A percentile compares a stretch with the other conserved stretches of the same genome.
These are phyloP conservation scores for Aspergillus jensenii DNA, from an alignment of 2,329 filamentous ascomycete species.

Conservation along the genomic window DNA sequence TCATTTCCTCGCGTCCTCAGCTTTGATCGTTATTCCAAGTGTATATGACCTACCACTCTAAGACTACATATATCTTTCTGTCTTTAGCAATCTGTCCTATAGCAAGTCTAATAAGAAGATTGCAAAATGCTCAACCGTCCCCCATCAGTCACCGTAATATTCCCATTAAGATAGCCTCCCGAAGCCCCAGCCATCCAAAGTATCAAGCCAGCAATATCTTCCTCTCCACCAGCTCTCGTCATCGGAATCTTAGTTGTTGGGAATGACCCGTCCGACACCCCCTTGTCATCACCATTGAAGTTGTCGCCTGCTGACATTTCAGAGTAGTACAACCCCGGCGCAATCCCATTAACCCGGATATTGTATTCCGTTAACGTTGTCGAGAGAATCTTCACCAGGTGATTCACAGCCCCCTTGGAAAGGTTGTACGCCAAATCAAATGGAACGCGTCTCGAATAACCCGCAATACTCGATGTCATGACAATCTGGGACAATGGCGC, in stretches of 20 bases:
- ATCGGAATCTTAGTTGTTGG: conserved; percentile 53
- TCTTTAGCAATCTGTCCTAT: neutral
- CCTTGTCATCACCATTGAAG: conserved; percentile 45
- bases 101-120: conserved; percentile 48
- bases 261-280: conserved; percentile 40
- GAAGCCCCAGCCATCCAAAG: conserved; percentile 65
- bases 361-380: conserved; percentile 41
- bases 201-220: conserved; percentile 65
- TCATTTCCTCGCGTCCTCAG: conserved; percentile 2
- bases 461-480: conserved; percentile 47
- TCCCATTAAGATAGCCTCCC: conserved; percentile 66
- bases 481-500: conserved; percentile 45
- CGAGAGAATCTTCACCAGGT: conserved; percentile 51
- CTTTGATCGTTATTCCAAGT: neutral
- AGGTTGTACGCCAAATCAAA: conserved; percentile 46
- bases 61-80: neutral
- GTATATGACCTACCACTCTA: neutral
- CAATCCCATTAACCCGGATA: conserved; percentile 52
- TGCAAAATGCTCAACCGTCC: conserved; percentile 60
- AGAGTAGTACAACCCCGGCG: conserved; percentile 57
- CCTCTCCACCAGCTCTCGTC: conserved; percentile 59
- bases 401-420: conserved; percentile 49
- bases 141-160: conserved; percentile 62
- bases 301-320: conserved; percentile 55
- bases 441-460: conserved; percentile 39